These are phyloP conservation scores for Aspergillus intermedius DNA, from an alignment of 2,329 filamentous ascomycete genomes.

Conservation along the genomic window DNA sequence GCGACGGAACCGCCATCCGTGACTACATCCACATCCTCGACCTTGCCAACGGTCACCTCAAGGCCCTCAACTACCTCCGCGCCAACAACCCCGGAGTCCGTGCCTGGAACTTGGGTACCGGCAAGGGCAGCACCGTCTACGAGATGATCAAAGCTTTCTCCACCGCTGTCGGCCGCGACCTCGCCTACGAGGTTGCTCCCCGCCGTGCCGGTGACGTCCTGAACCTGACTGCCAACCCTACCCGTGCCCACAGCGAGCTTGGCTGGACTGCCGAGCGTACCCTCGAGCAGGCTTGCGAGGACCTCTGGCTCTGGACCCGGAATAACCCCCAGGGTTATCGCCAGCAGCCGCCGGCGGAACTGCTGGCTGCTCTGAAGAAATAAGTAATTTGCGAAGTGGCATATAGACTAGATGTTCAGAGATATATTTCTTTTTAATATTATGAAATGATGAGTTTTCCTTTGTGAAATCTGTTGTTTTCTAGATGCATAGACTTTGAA, in stretches of 20 bases:
- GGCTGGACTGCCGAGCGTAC: conserved; percentile 86
- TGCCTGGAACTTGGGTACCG: conserved; percentile 95
- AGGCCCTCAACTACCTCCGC: conserved; percentile 64
- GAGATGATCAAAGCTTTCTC: conserved; percentile 97
- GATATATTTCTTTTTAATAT: conserved; percentile 15
- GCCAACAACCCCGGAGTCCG: conserved; percentile 68
- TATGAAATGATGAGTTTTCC: conserved; percentile 29
- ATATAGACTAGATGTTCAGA: conserved; percentile 2
- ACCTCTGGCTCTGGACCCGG: conserved; percentile 94
- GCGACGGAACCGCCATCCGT: conserved; percentile 47
- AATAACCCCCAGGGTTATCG: conserved; percentile 96
- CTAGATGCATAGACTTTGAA: no score
- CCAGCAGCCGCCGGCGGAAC: conserved; percentile 77
- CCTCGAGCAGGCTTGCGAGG: conserved; percentile 85
- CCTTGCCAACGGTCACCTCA: conserved; percentile 47
- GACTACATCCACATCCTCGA: conserved; percentile 66
- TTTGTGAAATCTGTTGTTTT: conserved; percentile 11
- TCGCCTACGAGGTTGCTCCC: conserved; percentile 78
- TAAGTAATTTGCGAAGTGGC: conserved; percentile 11
- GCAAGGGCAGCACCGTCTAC: conserved; percentile 89
- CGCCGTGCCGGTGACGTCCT: conserved; percentile 85
- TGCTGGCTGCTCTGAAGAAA: conserved; percentile 54
- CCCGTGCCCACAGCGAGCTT: conserved; percentile 79
- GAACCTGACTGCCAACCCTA: conserved; percentile 87
- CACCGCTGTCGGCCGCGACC: conserved; percentile 72